These are phyloP conservation scores for Entomortierella chlamydospora DNA, from an alignment of 192 early-diverging fungal genomes.

Conservation along the genomic window DNA sequence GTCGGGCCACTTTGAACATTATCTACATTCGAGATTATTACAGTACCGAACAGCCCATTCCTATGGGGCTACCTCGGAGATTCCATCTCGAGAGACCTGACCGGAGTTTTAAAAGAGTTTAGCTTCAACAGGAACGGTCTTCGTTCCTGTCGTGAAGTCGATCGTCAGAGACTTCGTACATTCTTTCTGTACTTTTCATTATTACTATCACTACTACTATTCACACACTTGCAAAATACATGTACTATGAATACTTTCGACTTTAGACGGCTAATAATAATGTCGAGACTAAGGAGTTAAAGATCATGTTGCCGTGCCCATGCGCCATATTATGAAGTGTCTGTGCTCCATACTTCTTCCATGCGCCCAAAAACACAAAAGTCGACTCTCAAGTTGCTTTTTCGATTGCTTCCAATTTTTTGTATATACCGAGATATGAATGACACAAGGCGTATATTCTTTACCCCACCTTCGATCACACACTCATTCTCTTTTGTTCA, in stretches of 20 bases:
- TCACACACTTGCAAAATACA: neutral
- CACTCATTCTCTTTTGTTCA: neutral
- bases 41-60: constrained; percentile 28
- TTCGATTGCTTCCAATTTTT: too few species aligned
- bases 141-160: constrained; percentile 33
- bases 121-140: constrained; percentile 41
- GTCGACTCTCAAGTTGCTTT: neutral
- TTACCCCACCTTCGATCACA: too few species aligned
- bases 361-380: too few species aligned
- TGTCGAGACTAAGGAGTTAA: too few species aligned
- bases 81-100: constrained; percentile 41
- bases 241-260: too few species aligned
- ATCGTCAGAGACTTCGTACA: constrained; percentile 46
- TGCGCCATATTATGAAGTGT: too few species aligned
- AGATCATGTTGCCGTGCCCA: neutral
- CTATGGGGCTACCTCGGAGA: constrained; percentile 24
- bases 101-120: constrained; percentile 38
- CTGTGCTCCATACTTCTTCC: too few species aligned
- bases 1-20: neutral
- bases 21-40: constrained; percentile 50
- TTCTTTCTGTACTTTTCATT: neutral
- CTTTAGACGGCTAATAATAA: too few species aligned
- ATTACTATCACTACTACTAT: neutral
- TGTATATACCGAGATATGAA: too few species aligned
- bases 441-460: too few species aligned